phyloP scores from a whole-genome alignment of 495 filamentous ascomycete genomes.

The Paragyromitra xinjiangensis region DNA sequence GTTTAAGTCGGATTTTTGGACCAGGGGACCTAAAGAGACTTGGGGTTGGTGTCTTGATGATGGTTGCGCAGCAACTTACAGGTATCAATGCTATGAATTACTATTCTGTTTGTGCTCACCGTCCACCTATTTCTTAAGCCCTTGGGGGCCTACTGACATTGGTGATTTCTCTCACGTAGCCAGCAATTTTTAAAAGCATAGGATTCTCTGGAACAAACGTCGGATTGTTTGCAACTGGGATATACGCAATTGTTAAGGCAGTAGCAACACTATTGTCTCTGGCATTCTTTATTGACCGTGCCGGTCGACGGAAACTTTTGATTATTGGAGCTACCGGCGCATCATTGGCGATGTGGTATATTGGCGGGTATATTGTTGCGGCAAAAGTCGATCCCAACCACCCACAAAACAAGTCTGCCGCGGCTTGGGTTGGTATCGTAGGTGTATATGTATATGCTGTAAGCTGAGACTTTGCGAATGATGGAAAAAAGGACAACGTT shows the following conservation, averaged over 20 bases:
- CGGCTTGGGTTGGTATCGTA: conserved; percentile 67
- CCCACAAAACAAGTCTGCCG: conserved; percentile 56
- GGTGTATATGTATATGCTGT: conserved; percentile 72
- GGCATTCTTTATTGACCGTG: conserved; percentile 76
- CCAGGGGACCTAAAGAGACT: conserved; percentile 46
- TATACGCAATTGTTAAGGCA: conserved; percentile 65
- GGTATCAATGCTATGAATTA: conserved; percentile 64
- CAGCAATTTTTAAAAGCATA: conserved; percentile 63
- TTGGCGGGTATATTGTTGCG: conserved; percentile 71
- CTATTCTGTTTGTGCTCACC: conserved; percentile 57
- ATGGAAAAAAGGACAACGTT: conserved; percentile 12
- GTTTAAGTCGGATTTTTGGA: conserved; percentile 31
- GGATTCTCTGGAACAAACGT: conserved; percentile 61
- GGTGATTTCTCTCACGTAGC: conserved; percentile 27
- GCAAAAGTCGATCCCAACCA: conserved; percentile 60
- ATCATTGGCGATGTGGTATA: conserved; percentile 72
- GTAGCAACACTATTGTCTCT: conserved; percentile 60
- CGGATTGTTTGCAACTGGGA: conserved; percentile 62
- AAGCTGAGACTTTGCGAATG: conserved; percentile 9
- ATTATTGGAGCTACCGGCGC: conserved; percentile 71
- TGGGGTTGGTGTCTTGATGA: conserved; percentile 59
- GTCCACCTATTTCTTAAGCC: not conserved
- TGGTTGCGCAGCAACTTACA: conserved; percentile 63
- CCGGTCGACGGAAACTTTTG: conserved; percentile 75
- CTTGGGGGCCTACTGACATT: not conserved